These are phyloP conservation scores for Cubamyces lactineus DNA, from an alignment of 768 basidiomycete species.

Conservation along the genomic window DNA sequence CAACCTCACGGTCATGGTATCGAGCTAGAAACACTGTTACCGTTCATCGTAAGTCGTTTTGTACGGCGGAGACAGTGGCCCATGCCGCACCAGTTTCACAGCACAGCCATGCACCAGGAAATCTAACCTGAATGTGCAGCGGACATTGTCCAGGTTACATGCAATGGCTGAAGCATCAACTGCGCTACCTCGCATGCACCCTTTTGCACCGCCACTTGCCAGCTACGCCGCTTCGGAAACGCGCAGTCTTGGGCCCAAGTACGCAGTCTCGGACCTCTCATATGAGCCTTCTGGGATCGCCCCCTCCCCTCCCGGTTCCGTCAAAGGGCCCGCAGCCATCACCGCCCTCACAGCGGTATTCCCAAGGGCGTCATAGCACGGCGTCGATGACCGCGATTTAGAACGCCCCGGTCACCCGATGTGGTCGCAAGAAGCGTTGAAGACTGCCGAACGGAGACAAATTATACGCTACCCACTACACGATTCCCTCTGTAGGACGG, in stretches of 20 bases:
- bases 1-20: too few species aligned
- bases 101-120: slow-evolving; percentile 10
- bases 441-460: too few species aligned
- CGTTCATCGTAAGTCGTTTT: too few species aligned
- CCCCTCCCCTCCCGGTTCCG: neutral
- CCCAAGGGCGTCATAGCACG: neutral
- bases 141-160: neutral
- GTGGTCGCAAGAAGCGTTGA: neutral
- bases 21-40: too few species aligned
- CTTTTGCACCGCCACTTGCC: neutral
- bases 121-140: neutral
- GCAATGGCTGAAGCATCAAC: neutral
- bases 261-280: neutral
- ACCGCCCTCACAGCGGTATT: neutral
- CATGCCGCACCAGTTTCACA: neutral
- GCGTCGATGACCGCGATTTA: neutral
- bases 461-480: neutral
- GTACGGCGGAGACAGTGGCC: neutral
- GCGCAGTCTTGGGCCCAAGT: too few species aligned
- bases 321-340: neutral
- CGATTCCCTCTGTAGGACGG: neutral
- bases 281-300: neutral
- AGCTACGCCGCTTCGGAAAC: too few species aligned
- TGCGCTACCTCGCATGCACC: neutral
- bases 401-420: neutral